These are phyloP conservation scores for Linderniella brevidens DNA, from an alignment of 257 asterid genomes.

Conservation along the genomic window DNA sequence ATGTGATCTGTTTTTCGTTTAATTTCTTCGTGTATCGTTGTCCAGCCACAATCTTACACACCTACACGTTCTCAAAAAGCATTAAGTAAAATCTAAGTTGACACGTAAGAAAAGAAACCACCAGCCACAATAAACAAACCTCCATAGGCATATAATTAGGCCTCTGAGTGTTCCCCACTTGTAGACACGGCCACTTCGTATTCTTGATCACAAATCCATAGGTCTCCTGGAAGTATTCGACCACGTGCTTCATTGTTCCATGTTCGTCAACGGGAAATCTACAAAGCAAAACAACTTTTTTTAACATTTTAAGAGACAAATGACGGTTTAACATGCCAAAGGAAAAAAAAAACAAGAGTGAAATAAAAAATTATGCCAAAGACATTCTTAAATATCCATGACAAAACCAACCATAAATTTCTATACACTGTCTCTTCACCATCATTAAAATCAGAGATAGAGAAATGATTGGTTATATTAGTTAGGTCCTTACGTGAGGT, in stretches of 20 bases:
- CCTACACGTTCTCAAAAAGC: conserved; percentile 25
- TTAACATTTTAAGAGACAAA: too few relatives aligned
- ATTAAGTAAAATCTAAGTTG: neutral
- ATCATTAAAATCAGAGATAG: too few relatives aligned
- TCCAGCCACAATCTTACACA: conserved; percentile 88
- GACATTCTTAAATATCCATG: too few relatives aligned
- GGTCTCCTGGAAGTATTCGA: conserved; percentile 68
- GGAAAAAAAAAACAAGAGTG: too few relatives aligned
- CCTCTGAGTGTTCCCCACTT: conserved; percentile 82
- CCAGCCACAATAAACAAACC: conserved; percentile 23
- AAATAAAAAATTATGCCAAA: too few relatives aligned
- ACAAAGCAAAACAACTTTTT: too few relatives aligned
- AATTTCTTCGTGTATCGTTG: conserved; percentile 87
- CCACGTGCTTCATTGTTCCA: conserved; percentile 80
- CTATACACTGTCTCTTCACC: too few relatives aligned
- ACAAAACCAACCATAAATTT: too few relatives aligned
- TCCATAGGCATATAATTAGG: conserved; percentile 94
- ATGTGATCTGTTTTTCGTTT: conserved; percentile 88
- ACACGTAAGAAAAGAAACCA: neutral
- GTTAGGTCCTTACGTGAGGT: conserved; percentile 47
- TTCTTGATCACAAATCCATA: conserved; percentile 67
- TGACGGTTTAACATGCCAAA: too few relatives aligned
- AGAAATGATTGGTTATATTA: too few relatives aligned
- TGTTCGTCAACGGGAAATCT: conserved; percentile 82
- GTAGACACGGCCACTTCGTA: conserved; percentile 78